These are phyloP conservation scores for Malassezia japonica DNA, from an alignment of 1,284 basidiomycete species.

Conservation along the genomic window DNA sequence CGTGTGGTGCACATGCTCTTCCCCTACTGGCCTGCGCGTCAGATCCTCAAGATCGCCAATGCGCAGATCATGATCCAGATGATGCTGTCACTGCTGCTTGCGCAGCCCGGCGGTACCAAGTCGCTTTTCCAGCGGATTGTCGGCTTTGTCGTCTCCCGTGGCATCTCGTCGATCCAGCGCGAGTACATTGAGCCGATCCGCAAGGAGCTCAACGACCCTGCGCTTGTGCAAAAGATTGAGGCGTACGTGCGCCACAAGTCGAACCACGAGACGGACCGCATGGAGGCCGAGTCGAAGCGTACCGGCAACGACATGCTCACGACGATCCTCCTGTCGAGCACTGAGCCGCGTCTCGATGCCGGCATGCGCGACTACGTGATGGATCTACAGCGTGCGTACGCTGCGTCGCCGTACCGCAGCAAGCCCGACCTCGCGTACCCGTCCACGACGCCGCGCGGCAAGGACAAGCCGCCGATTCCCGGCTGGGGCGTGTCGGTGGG, in stretches of 20 bases:
- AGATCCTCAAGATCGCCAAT: slow-evolving; percentile 42
- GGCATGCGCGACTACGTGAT: slow-evolving; percentile 26
- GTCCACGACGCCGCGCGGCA: slow-evolving; percentile 25
- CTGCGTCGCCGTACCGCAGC: slow-evolving; percentile 36
- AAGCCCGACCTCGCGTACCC: slow-evolving; percentile 35
- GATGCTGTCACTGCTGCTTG: slow-evolving; percentile 39
- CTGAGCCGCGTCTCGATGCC: slow-evolving; percentile 22
- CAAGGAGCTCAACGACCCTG: slow-evolving; percentile 34
- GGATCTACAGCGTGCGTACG: slow-evolving; percentile 37
- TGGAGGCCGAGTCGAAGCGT: slow-evolving; percentile 24
- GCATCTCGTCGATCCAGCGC: slow-evolving; percentile 33
- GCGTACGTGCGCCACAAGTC: slow-evolving; percentile 40
- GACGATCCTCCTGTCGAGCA: slow-evolving; percentile 30
- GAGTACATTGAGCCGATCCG: slow-evolving; percentile 37
- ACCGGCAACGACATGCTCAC: slow-evolving; percentile 42
- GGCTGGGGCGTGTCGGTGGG: slow-evolving; percentile 25
- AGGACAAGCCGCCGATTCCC: slow-evolving; percentile 21
- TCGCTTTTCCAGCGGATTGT: slow-evolving; percentile 44
- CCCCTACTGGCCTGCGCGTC: slow-evolving; percentile 47
- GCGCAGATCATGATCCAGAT: slow-evolving; percentile 42
- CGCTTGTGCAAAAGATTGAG: slow-evolving; percentile 37
- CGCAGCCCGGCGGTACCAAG: slow-evolving; percentile 42
- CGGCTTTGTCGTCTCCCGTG: slow-evolving; percentile 33
- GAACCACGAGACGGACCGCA: slow-evolving; percentile 26
- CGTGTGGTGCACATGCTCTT: slow-evolving; percentile 40